A percentile compares a stretch with the other conserved stretches of the same genome.
phyloP scores from a whole-genome alignment of 805 yeast genomes.

The Jamesozyma spencerorum region DNA sequence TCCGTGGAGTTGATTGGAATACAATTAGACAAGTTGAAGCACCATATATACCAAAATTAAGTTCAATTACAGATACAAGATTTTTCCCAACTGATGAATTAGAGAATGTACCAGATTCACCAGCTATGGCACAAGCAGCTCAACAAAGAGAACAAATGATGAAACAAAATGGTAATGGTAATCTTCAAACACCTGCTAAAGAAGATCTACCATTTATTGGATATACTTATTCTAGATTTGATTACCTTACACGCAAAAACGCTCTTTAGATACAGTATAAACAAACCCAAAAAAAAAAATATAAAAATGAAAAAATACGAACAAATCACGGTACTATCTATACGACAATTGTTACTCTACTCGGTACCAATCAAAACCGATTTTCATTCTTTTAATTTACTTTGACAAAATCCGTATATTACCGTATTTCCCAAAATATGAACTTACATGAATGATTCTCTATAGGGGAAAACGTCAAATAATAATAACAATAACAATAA shows the following conservation, averaged over 20 bases:
- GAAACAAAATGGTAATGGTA: conserved; percentile 31
- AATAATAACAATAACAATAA: too few relatives aligned
- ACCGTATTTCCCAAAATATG: too few relatives aligned
- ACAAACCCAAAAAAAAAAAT: too few relatives aligned
- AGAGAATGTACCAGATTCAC: conserved; percentile 89
- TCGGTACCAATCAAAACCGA: too few relatives aligned
- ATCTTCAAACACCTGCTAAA: conserved; percentile 32
- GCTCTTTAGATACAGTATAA: conserved; percentile 30
- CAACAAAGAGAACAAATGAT: conserved; percentile 49
- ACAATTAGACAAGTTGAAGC: conserved; percentile 81
- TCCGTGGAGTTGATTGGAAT: conserved; percentile 94
- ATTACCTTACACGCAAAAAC: conserved; percentile 74
- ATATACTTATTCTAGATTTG: conserved; percentile 91
- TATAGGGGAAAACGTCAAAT: too few relatives aligned
- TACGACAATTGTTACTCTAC: too few relatives aligned
- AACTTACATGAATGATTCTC: too few relatives aligned
- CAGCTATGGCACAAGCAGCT: conserved; percentile 60
- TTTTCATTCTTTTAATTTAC: too few relatives aligned
- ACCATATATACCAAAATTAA: conserved; percentile 85
- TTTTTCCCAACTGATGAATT: conserved; percentile 97
- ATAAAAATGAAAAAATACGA: too few relatives aligned
- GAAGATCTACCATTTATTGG: conserved; percentile 97
- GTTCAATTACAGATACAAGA: conserved; percentile 89
- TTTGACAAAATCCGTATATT: too few relatives aligned
- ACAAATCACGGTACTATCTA: too few relatives aligned